These are phyloP conservation scores for Triglochin maritima DNA, from an alignment of 106 monocot species.

Conservation along the genomic window DNA sequence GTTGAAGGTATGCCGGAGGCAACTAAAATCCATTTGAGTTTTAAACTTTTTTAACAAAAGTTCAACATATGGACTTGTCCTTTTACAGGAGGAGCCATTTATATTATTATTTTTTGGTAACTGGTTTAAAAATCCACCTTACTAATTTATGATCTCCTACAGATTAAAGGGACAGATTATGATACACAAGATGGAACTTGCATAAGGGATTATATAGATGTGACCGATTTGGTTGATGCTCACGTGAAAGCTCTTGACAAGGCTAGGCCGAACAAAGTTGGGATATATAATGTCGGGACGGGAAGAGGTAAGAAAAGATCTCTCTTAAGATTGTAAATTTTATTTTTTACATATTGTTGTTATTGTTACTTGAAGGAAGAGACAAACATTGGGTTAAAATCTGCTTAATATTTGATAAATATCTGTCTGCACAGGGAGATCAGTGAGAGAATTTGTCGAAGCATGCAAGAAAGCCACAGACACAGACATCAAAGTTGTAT, in stretches of 20 bases:
- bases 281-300: slow-evolving; percentile 28
- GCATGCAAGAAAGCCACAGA: slow-evolving; percentile 25
- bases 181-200: slow-evolving; percentile 17
- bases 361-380: background rate
- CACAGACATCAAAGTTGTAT: slow-evolving; percentile 13
- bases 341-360: background rate
- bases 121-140: background rate
- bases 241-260: slow-evolving; percentile 29
- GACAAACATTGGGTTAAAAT: background rate
- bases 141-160: background rate
- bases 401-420: background rate
- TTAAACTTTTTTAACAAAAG: background rate
- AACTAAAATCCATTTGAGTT: background rate
- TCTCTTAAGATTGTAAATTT: background rate
- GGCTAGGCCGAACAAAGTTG: slow-evolving; percentile 12
- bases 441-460: slow-evolving; percentile 30
- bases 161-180: slow-evolving; percentile 27
- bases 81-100: too few species aligned
- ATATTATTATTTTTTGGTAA: background rate
- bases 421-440: slow-evolving; percentile 15
- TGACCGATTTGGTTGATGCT: slow-evolving; percentile 28
- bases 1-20: slow-evolving; percentile 12
- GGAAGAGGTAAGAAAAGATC: slow-evolving; percentile 14
- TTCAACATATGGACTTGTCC: background rate
- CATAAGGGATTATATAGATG: slow-evolving; percentile 29